phyloP scores from a whole-genome alignment of 495 filamentous ascomycete species.

The Viridothelium virens region DNA sequence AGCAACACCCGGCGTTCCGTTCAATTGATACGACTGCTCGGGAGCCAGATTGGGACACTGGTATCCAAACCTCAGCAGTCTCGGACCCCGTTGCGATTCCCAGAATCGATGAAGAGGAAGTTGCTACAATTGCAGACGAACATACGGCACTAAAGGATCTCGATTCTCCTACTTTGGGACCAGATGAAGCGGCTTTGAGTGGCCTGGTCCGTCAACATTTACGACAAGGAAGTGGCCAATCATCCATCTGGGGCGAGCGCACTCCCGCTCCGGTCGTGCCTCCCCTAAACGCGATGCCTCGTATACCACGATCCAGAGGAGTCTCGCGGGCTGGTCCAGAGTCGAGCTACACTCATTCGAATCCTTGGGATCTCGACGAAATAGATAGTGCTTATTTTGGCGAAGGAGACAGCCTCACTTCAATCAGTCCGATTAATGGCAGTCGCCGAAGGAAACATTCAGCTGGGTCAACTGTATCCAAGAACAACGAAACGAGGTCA shows the following conservation, averaged over 20 bases:
- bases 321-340: constrained; percentile 18
- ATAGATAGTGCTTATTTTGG: constrained; percentile 40
- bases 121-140: neutral
- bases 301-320: constrained; percentile 9
- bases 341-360: constrained; percentile 39
- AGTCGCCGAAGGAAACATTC: constrained; percentile 20
- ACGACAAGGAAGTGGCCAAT: constrained; percentile 69
- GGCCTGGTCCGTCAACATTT: constrained; percentile 82
- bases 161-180: constrained; percentile 78
- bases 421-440: constrained; percentile 25
- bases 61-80: neutral
- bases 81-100: neutral
- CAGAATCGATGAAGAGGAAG: neutral
- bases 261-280: constrained; percentile 1
- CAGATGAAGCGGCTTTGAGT: constrained; percentile 58
- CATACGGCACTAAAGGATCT: constrained; percentile 15
- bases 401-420: constrained; percentile 30
- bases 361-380: constrained; percentile 49
- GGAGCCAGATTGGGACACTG: neutral
- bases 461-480: constrained; percentile 6
- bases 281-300: neutral
- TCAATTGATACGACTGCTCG: neutral
- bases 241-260: constrained; percentile 50
- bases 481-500: constrained; percentile 24
- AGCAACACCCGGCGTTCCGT: constrained; percentile 7